Evolutionary conservation across 306 rosid species (phyloP), one percentile per base, ranked within the genome.

Genomic region (Corylus heterophylla): DNA sequence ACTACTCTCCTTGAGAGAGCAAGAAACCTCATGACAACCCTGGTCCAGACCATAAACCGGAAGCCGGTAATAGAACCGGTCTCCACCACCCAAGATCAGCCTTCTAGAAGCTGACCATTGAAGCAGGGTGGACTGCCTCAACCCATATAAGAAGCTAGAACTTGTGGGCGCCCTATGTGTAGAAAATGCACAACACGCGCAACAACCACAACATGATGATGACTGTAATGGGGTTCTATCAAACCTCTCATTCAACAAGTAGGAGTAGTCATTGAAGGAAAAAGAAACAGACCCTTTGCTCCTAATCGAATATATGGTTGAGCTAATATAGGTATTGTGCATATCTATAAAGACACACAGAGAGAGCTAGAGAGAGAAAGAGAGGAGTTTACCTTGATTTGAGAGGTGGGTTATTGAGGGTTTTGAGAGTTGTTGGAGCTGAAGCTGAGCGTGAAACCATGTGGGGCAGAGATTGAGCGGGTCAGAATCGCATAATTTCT

Each of bases 81-180:
- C 87, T 45, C 86, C 73, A 27, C 85, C 76, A 45, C 88, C 84
- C 83, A 91, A 84, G 76, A 87, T 76, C 86, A 96, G 75, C 87
- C 92, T 91, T 84, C 93, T 91, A 81, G 86, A 87, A 74, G 87
- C 86, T 35, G 96, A 82, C 87, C 90, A 80, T 50, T 87, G 98
- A 84, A 95, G 92, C 81, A 95, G 72, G 52, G 90, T 50, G 59
- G 93, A 93, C 73, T 96, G 99, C 88, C 94, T 91, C 83, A 90
- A 81, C 55, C 98, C 99, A 86, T 72, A 87, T 12, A 89, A 74
- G 82, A 79, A 79, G 76, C 80, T 76, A 76, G 90, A 74, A 78
- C 71, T 81, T 59, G 79, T 13, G 71, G 90, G 72, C 52, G 84
- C 77, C 87, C 86, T 86, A 14, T 77, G 81, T 22, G 81, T 83